phyloP scores from a whole-genome alignment of 169 alveolate genomes.

The Haemoproteus tartakovskyi region DNA sequence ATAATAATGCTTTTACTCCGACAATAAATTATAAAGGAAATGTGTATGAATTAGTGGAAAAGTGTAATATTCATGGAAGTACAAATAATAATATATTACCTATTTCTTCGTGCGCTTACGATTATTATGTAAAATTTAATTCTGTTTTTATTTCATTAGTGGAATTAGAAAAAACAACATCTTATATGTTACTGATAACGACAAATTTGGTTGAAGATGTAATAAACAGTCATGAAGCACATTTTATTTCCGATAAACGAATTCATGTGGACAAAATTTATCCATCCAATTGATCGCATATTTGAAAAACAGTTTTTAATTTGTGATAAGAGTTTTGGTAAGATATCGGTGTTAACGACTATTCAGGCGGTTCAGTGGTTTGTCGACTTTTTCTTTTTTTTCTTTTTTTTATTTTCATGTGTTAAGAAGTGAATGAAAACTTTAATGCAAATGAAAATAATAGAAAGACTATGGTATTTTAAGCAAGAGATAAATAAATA shows the following conservation, averaged over 20 bases:
- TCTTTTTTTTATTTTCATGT: too few species aligned
- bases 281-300: too few species aligned
- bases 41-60: slow-evolving; percentile 22
- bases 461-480: too few species aligned
- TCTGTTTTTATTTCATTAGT: slow-evolving; percentile 47
- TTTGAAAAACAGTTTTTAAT: background rate
- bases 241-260: slow-evolving; percentile 55
- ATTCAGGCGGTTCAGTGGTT: too few species aligned
- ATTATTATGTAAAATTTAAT: slow-evolving; percentile 54
- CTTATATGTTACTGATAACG: slow-evolving; percentile 45
- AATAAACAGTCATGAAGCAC: slow-evolving; percentile 30
- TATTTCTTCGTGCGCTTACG: slow-evolving; percentile 58
- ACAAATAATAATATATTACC: slow-evolving; percentile 51
- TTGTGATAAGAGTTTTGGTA: background rate
- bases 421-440: too few species aligned
- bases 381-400: too few species aligned
- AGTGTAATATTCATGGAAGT: slow-evolving; percentile 60
- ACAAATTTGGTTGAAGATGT: slow-evolving; percentile 62
- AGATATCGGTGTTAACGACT: too few species aligned
- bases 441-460: too few species aligned
- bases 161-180: slow-evolving; percentile 15
- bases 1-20: slow-evolving; percentile 22
- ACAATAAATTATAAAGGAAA: slow-evolving; percentile 7
- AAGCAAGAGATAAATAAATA: too few species aligned
- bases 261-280: slow-evolving; percentile 11